Evolutionary conservation across 345 rosid species (phyloP), one percentile per base, ranked within the genome.

Genomic region (Gossypium longicalyx): DNA sequence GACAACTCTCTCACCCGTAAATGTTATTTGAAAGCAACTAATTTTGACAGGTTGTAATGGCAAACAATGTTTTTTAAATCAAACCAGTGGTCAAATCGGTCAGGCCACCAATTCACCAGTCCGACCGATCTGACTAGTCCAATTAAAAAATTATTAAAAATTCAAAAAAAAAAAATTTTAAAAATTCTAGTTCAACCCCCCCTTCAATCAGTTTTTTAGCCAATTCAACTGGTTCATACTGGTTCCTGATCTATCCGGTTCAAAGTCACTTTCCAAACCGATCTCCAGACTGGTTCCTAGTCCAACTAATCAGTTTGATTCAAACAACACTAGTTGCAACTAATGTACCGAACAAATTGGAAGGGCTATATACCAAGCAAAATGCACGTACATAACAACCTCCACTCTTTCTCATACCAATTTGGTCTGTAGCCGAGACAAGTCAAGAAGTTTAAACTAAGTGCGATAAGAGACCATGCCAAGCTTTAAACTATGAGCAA

Each of bases 401-500:
- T 23, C 16, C 25, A 11, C 38, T 17, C 59, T 52, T 41, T 9
- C 70, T 70, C 8, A 6, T 20, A 29, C 47, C 29, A 51, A 52
- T 52, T 15, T 52, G 8, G 61, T 44, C 52, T 27, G 23, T 52
- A 52, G 11, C 9, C n/a, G 13, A 25, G 64, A 59, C 17, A 27
- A 25, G 61, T 25, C 25, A 34, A 52, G 48, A 29, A 5, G 45
- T 67, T 67, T 67, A 52, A 52, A 19, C 25, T 17, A 29, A n/a
- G 23, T 12, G 7, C 11, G 29, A 52, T 10, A 52, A 52, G 45
- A 17, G 43, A 16, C 73, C 12, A 1, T 29, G 19, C 9, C 25
- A 7, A 23, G 43, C 45, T 51, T 51, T 34, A 51, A 69, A 60
- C 45, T 51, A 6, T 51, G 73, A 69, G 45, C 60, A 69, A 70